A percentile compares a stretch with the other conserved stretches of the same genome.
Evolutionary conservation across 176 grass and related monocot species (phyloP).

Genomic region (Eleusine indica): DNA sequence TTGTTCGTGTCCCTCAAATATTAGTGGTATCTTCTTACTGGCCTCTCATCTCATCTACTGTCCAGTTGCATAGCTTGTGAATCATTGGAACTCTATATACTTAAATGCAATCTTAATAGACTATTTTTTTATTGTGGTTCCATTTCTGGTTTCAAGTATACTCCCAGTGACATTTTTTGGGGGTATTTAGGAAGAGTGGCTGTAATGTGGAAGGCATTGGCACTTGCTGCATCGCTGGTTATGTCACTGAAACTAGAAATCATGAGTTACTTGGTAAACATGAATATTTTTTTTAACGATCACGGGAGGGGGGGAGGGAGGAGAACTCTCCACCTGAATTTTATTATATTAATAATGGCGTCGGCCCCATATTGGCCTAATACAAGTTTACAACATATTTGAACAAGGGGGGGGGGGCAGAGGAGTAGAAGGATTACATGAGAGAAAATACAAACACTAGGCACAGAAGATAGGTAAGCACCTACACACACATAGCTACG

Average conservation of each 20-base stretch:
- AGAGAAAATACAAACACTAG: no score
- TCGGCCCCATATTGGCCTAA: no score
- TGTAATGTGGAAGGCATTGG: constrained; percentile 9
- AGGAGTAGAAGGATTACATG: no score
- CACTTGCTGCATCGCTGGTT: not conserved
- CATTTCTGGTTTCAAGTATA: constrained; percentile 4
- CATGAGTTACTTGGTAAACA: constrained; percentile 6
- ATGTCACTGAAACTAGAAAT: constrained; percentile 10
- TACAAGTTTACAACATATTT: no score
- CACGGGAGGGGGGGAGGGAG: no score
- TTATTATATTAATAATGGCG: no score
- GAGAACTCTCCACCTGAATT: no score
- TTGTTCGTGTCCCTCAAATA: not conserved
- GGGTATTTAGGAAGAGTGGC: not conserved
- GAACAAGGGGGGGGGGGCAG: no score
- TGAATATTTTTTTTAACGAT: no score
- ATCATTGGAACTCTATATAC: not conserved
- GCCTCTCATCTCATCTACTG: not conserved
- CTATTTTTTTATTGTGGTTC: constrained; percentile 6
- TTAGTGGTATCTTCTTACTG: not conserved
- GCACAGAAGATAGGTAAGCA: no score
- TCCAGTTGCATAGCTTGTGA: not conserved
- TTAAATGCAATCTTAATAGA: not conserved
- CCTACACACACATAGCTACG: no score
- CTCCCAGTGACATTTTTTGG: constrained; percentile 8